Evolutionary conservation across 2,329 filamentous ascomycete genomes (phyloP), one percentile per base, ranked within the genome.

Genomic region (Trichophyton simii): DNA sequence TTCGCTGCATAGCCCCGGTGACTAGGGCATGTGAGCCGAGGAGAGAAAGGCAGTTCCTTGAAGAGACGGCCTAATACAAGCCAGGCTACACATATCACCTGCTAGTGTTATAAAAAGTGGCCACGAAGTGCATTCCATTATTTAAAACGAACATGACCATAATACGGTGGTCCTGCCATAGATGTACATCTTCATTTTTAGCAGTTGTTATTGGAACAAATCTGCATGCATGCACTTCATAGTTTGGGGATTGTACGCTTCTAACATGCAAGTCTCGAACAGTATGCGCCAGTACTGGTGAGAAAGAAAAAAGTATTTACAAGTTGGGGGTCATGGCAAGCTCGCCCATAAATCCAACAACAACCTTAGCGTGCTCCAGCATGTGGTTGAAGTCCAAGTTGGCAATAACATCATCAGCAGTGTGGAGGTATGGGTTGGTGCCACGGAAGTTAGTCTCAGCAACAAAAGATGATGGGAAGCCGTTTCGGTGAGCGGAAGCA

Each of bases 281-380:
- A 13, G 9, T 20, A n/a, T 7, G 41, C 9, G 44, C 44, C 22
- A 25, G 22, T 50, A 11, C 2, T 2, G 20, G 25, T 50, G 13
- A 28, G 13, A 28, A 50, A 15, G 22, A 6, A 6, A 55, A 9
- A 28, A 28, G 8, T 20, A 18, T 55, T 58, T 58, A 58, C 55
- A 58, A 25, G 55, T 44, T 44, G 25, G 41, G 15, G 28, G 41
- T 6, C 41, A 89, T 89, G 7, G 86, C 89, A 63, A 95, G 81
- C 77, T 96, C 91, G 68, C 91, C 92, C 2, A 86, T 89, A 67
- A 95, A 80, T 2, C 86, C 88, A 41, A 95, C 78, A 0, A 89
- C 94, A 80, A 96, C 82, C 71, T 85, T 87, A 18, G 89, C 89
- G 74, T 96, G 91, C 77, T 96, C 86, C 41, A 94, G 80, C 90